phyloP scores from a whole-genome alignment of 257 asterid species.

The Jasminum sambac region DNA sequence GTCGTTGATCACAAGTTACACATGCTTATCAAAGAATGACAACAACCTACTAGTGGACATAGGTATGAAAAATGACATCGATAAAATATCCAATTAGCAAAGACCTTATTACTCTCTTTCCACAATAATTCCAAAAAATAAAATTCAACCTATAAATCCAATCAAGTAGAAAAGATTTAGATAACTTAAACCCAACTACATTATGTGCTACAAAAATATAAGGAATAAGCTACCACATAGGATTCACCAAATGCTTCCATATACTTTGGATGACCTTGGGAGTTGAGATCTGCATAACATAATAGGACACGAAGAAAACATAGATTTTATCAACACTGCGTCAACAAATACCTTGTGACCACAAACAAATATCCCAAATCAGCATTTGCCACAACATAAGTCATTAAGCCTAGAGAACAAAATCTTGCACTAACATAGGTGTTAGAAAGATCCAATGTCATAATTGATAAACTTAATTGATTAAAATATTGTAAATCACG shows the following conservation, averaged over 20 bases:
- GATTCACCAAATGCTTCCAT: too few relatives aligned
- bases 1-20: neutral
- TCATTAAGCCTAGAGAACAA: constrained; percentile 94
- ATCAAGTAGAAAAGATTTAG: neutral
- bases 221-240: too few relatives aligned
- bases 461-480: neutral
- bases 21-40: neutral
- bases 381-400: constrained; percentile 73
- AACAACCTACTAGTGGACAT: neutral
- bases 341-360: constrained; percentile 5
- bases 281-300: too few relatives aligned
- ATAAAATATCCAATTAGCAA: neutral
- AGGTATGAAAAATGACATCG: neutral
- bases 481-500: neutral
- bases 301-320: neutral
- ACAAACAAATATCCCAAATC: neutral
- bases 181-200: too few relatives aligned
- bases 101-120: neutral
- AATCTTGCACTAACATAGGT: constrained; percentile 50
- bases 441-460: neutral
- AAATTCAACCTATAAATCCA: constrained; percentile 5
- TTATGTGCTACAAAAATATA: too few relatives aligned
- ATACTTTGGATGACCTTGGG: too few relatives aligned
- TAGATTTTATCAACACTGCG: neutral
- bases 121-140: constrained; percentile 5